These are phyloP conservation scores for Carallia brachiata DNA, from an alignment of 345 rosid species.

Conservation along the genomic window DNA sequence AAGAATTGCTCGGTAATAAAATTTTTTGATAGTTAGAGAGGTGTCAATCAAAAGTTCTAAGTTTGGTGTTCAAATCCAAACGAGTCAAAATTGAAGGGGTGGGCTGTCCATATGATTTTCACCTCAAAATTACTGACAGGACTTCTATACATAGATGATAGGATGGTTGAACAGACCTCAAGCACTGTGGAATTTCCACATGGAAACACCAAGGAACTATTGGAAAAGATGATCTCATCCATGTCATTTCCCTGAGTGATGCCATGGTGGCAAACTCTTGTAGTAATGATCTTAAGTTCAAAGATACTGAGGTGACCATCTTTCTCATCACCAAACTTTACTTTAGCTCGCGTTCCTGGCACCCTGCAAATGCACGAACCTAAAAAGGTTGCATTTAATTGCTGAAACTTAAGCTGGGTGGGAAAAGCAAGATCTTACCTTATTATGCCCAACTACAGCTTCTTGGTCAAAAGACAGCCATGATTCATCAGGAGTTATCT, in stretches of 20 bases:
- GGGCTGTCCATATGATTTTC: not conserved
- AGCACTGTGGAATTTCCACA: conserved; percentile 64
- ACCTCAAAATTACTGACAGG: not conserved
- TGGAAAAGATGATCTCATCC: conserved; percentile 41
- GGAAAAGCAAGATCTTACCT: conserved; percentile 41
- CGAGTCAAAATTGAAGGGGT: not conserved
- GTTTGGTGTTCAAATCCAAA: too few species aligned
- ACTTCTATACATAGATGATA: not conserved
- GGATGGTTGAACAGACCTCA: conserved; percentile 50
- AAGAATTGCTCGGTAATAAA: too few species aligned
- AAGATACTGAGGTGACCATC: conserved; percentile 34
- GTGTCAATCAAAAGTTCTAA: too few species aligned
- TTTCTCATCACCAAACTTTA: conserved; percentile 40
- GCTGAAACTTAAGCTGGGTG: conserved; percentile 3
- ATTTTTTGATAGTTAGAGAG: too few species aligned
- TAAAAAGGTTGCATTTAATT: conserved; percentile 42
- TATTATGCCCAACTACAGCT: conserved; percentile 76
- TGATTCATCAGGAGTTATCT: conserved; percentile 83
- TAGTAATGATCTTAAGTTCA: conserved; percentile 78
- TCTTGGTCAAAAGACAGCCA: conserved; percentile 80
- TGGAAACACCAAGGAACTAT: conserved; percentile 61
- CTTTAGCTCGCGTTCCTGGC: conserved; percentile 93
- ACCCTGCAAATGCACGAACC: conserved; percentile 99
- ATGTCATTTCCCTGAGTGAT: conserved; percentile 28
- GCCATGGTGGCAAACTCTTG: conserved; percentile 39